A percentile compares a stretch with the other conserved stretches of the same genome.
These are phyloP conservation scores for Zygosaccharomyces sapae DNA, from an alignment of 1,139 yeast species.

Conservation along the genomic window DNA sequence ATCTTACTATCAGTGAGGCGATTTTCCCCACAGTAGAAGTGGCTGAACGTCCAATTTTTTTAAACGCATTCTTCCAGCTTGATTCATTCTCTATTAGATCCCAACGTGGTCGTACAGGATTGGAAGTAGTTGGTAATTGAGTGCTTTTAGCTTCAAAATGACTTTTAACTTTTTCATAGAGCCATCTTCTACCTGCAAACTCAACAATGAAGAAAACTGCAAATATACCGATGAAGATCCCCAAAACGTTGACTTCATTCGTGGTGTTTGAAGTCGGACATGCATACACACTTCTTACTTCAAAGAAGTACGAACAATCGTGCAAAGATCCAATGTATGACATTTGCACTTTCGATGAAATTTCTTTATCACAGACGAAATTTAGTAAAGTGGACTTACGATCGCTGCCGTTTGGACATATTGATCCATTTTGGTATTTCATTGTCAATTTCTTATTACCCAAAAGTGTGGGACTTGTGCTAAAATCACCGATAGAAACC, in stretches of 20 bases:
- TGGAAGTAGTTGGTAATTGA: slow-evolving; percentile 1
- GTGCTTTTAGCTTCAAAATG: slow-evolving; percentile 6
- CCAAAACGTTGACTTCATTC: slow-evolving; percentile 36
- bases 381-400: slow-evolving; percentile 64
- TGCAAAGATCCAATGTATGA: slow-evolving; percentile 69
- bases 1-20: background rate
- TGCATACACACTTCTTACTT: slow-evolving; percentile 80
- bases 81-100: slow-evolving; percentile 23
- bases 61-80: slow-evolving; percentile 14
- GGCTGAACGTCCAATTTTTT: slow-evolving; percentile 7
- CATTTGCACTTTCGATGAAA: slow-evolving; percentile 60
- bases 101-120: slow-evolving; percentile 22
- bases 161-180: slow-evolving; percentile 18
- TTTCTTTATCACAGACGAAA: slow-evolving; percentile 77
- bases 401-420: slow-evolving; percentile 51
- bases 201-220: slow-evolving; percentile 40
- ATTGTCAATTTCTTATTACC: slow-evolving; percentile 59
- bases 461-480: slow-evolving; percentile 47
- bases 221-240: slow-evolving; percentile 35
- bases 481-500: slow-evolving; percentile 63
- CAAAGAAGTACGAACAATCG: slow-evolving; percentile 81
- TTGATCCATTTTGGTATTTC: slow-evolving; percentile 68
- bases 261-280: slow-evolving; percentile 69
- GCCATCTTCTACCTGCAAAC: slow-evolving; percentile 33
- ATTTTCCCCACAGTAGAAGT: background rate